Evolutionary conservation across 2,329 filamentous ascomycete genomes (phyloP).

Genomic region (Trichophyton benhamiae): DNA sequence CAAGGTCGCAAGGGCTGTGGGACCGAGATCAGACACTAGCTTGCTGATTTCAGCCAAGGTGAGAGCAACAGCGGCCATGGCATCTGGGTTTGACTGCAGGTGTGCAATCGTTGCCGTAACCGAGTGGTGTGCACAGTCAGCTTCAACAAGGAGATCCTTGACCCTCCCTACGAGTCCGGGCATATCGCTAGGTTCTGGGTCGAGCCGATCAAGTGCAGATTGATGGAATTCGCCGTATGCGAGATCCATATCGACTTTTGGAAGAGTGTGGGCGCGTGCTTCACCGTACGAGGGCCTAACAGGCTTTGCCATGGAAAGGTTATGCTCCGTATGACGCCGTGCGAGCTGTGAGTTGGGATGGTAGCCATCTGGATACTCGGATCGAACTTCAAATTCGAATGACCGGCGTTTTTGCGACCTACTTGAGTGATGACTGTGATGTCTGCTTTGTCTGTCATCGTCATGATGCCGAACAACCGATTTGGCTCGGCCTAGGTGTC

Average conservation of each 20-base stretch:
- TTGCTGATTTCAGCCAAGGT: constrained; percentile 84
- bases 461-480: constrained; percentile 16
- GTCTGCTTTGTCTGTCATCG: neutral
- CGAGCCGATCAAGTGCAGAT: constrained; percentile 41
- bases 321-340: constrained; percentile 30
- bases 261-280: constrained; percentile 18
- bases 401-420: constrained; percentile 18
- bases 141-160: constrained; percentile 69
- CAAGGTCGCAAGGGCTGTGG: constrained; percentile 60
- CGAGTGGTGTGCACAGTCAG: constrained; percentile 75
- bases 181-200: constrained; percentile 44
- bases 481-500: constrained; percentile 28
- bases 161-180: constrained; percentile 60
- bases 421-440: constrained; percentile 19
- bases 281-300: constrained; percentile 11
- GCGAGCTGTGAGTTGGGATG: constrained; percentile 17
- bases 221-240: constrained; percentile 77
- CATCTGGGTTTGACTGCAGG: constrained; percentile 71
- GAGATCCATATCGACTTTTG: constrained; percentile 68
- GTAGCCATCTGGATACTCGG: neutral
- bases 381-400: constrained; percentile 18
- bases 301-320: constrained; percentile 16
- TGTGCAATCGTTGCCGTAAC: constrained; percentile 72
- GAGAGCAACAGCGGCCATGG: constrained; percentile 84
- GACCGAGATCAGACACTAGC: constrained; percentile 70